phyloP scores from a whole-genome alignment of 768 basidiomycete genomes.

The Agaricus bisporus region DNA sequence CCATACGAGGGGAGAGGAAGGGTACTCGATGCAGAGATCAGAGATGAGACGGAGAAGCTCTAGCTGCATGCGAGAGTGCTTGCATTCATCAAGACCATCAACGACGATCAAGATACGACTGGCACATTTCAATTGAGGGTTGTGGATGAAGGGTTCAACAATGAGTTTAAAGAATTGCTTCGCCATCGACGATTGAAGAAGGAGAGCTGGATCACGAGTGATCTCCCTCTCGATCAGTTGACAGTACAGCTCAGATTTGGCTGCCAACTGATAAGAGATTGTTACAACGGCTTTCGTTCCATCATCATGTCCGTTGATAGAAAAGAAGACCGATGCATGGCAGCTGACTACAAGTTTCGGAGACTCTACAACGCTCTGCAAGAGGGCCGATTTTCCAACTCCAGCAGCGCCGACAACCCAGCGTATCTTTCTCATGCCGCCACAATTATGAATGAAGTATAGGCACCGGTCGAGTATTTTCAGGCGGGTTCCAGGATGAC shows the following conservation, averaged over 20 bases:
- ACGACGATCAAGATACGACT: neutral
- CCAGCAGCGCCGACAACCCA: too few species aligned
- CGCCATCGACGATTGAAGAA: conserved; percentile 2
- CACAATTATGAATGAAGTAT: too few species aligned
- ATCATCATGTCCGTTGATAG: neutral
- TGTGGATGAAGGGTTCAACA: conserved; percentile 7
- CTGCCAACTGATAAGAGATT: conserved; percentile 17
- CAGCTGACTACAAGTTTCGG: too few species aligned
- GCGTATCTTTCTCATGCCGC: too few species aligned
- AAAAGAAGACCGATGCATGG: neutral
- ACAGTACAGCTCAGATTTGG: neutral
- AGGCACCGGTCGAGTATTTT: too few species aligned
- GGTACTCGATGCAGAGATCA: neutral
- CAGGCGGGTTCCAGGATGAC: too few species aligned
- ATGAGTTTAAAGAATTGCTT: conserved; percentile 13
- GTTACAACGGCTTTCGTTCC: conserved; percentile 6
- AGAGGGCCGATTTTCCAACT: neutral
- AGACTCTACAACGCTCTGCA: neutral
- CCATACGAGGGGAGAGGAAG: neutral
- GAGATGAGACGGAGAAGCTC: neutral
- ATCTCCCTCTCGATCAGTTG: conserved; percentile 10
- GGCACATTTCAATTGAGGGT: neutral
- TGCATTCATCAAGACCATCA: conserved; percentile 1
- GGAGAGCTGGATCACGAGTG: conserved; percentile 4
- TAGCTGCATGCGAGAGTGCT: neutral